These are phyloP conservation scores for Fusarium setosum DNA, from an alignment of 2,329 filamentous ascomycete genomes.

Conservation along the genomic window DNA sequence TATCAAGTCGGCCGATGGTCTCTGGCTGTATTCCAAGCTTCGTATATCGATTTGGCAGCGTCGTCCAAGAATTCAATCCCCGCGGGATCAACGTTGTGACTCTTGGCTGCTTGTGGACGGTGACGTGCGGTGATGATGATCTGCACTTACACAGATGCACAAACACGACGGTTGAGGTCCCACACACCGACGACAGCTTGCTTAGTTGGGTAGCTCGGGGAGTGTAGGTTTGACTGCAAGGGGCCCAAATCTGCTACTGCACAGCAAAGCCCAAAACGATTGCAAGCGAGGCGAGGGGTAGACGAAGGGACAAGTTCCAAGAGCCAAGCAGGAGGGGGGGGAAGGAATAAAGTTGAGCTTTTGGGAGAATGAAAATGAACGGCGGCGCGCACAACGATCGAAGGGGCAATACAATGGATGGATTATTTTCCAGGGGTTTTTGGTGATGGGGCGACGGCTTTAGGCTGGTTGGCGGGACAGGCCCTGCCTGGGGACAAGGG, in stretches of 20 bases:
- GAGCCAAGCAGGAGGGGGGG: slow-evolving; percentile 22
- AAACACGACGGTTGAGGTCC: slow-evolving; percentile 31
- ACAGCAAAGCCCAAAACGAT: neutral
- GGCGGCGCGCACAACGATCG: slow-evolving; percentile 15
- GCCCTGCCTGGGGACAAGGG: slow-evolving; percentile 16
- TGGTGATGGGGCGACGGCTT: slow-evolving; percentile 39
- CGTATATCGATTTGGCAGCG: slow-evolving; percentile 9
- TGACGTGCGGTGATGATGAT: slow-evolving; percentile 34
- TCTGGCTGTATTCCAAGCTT: slow-evolving; percentile 7
- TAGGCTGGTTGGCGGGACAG: slow-evolving; percentile 39
- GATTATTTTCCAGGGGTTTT: slow-evolving; percentile 42
- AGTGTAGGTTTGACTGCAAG: slow-evolving; percentile 1
- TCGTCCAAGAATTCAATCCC: slow-evolving; percentile 10
- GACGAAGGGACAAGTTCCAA: slow-evolving; percentile 1
- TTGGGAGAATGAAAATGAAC: slow-evolving; percentile 11
- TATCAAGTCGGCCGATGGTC: neutral
- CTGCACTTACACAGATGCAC: slow-evolving; percentile 39
- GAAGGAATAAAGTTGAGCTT: slow-evolving; percentile 30
- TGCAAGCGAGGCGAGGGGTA: slow-evolving; percentile 12
- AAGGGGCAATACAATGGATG: slow-evolving; percentile 42
- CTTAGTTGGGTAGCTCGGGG: slow-evolving; percentile 14
- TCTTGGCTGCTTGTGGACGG: slow-evolving; percentile 16
- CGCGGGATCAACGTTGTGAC: slow-evolving; percentile 18
- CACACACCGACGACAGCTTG: slow-evolving; percentile 23
- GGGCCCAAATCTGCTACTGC: neutral